Percentiles rank a stretch among this genome's conserved stretches.
Conservation (phyloP, 1,284 basidiomycete genomes). For the Cystobasidium slooffiae region DNA sequence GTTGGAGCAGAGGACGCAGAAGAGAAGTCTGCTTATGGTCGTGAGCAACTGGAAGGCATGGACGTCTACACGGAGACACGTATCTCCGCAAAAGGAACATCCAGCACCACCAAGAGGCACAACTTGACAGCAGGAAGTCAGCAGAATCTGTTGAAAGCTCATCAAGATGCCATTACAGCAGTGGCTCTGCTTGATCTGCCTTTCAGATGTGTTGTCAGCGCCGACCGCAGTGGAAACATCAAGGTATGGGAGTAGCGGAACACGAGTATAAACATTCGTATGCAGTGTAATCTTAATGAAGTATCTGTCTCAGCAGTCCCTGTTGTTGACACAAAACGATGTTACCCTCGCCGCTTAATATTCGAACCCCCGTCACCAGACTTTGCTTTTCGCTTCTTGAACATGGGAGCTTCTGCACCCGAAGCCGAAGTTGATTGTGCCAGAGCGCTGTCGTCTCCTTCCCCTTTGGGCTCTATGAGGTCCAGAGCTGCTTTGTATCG, state of each 20-base stretch:
- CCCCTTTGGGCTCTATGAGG: slow-evolving; percentile 29
- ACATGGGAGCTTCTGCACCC: slow-evolving; percentile 31
- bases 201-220: slow-evolving; percentile 83
- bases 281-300: too few species aligned
- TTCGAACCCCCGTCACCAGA: not conserved
- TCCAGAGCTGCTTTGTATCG: slow-evolving; percentile 16
- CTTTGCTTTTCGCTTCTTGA: slow-evolving; percentile 50
- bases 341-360: slow-evolving; percentile 14
- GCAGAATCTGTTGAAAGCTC: slow-evolving; percentile 72
- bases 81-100: slow-evolving; percentile 26
- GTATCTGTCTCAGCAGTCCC: too few species aligned
- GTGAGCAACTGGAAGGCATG: slow-evolving; percentile 14
- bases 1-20: slow-evolving; percentile 71
- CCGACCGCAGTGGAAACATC: slow-evolving; percentile 76
- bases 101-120: slow-evolving; percentile 64
- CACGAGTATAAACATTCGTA: too few species aligned
- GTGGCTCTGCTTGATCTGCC: slow-evolving; percentile 81
- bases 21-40: slow-evolving; percentile 70
- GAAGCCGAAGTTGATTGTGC: not conserved
- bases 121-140: slow-evolving; percentile 77
- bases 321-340: not conserved
- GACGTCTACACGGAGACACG: slow-evolving; percentile 39
- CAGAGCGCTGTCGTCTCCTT: slow-evolving; percentile 1
- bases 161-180: slow-evolving; percentile 81
- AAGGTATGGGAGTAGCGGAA: slow-evolving; percentile 65